Evolutionary conservation across 768 basidiomycete species (phyloP).

Genomic region (Glaciozyma antarctica): DNA sequence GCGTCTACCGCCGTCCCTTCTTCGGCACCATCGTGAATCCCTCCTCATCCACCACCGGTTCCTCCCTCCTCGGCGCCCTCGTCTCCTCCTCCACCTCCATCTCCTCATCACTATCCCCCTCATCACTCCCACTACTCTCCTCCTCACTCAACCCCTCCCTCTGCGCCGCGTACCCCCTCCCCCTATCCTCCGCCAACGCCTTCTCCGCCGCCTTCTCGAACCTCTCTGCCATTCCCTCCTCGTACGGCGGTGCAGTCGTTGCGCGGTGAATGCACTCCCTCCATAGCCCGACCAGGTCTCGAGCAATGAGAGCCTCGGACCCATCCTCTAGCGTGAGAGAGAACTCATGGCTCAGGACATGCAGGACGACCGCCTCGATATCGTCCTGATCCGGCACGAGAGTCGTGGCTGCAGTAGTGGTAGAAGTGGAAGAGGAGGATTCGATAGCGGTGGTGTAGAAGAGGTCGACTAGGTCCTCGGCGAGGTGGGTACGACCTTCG

Average conservation of each 20-base stretch:
- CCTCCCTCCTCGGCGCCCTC: slow-evolving; percentile 42
- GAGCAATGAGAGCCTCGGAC: slow-evolving; percentile 62
- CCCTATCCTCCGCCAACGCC: slow-evolving; percentile 49
- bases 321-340: slow-evolving; percentile 75
- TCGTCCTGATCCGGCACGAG: slow-evolving; percentile 57
- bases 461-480: slow-evolving; percentile 57
- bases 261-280: slow-evolving; percentile 32
- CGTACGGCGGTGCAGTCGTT: slow-evolving; percentile 39
- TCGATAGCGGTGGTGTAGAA: slow-evolving; percentile 46
- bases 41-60: slow-evolving; percentile 78
- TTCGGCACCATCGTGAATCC: slow-evolving; percentile 70
- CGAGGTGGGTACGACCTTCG: slow-evolving; percentile 38
- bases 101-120: slow-evolving; percentile 35
- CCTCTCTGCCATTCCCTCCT: slow-evolving; percentile 47
- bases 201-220: slow-evolving; percentile 59
- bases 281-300: slow-evolving; percentile 64
- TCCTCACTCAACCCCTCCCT: slow-evolving; percentile 19
- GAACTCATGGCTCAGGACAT: slow-evolving; percentile 81
- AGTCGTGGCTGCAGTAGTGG: slow-evolving; percentile 22
- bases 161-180: slow-evolving; percentile 34
- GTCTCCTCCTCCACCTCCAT: slow-evolving; percentile 43
- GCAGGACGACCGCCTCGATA: slow-evolving; percentile 68
- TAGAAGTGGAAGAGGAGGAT: neutral
- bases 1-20: slow-evolving; percentile 34
- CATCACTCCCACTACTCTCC: slow-evolving; percentile 43